Evolutionary conservation across 768 basidiomycete genomes (phyloP), one percentile per base, ranked within the genome.

Genomic region (Leucogyrophana mollusca): DNA sequence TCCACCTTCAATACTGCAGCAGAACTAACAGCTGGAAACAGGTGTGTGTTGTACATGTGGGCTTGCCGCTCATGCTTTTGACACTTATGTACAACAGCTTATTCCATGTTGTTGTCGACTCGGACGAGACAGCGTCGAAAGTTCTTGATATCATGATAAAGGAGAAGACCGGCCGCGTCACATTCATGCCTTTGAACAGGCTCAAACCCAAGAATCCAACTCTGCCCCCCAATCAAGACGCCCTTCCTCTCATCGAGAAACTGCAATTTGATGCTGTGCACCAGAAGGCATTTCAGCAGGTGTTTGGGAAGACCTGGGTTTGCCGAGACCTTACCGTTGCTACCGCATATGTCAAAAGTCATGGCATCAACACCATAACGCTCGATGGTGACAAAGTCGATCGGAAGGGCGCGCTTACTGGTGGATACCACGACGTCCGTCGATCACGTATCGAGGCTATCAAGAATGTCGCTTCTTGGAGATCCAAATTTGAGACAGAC

Each of bases 351-450:
- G 92, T 94, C 40, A 88, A 95, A 65, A 89, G 85, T 56, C 94
- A 98, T 61, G 85, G 85, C 2, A 87, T 98, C 61, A 97, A 95
- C 68, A 94, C 93, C 17, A 98, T 98, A 66, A 99, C 96, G 1
- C 79, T 96, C 32, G 94, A 95, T 55, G 96, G 96, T 40, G 96
- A 99, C 73, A 93, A 92, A 60, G 94, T 95, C 43, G 96, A 99
- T 63, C 80, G 94, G 42, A 97, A 95, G 62, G 96, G 96, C 51
- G 85, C 94, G 2, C 69, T 99, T 39, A 98, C 94, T 0, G 96
- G 96, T 46, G 96, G 96, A 1, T 99, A 90, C 67, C 90, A 97
- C 64, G 96, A 98, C 63, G 75, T 93, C 20, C 82, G 90, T 9
- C 77, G 90, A 37, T 94, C 92, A 8, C 82, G 96, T 11, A 83